Percentiles rank a stretch among this genome's conserved stretches.
phyloP scores from a whole-genome alignment of 169 alveolate species.

The Plasmodium billcollinsi region DNA sequence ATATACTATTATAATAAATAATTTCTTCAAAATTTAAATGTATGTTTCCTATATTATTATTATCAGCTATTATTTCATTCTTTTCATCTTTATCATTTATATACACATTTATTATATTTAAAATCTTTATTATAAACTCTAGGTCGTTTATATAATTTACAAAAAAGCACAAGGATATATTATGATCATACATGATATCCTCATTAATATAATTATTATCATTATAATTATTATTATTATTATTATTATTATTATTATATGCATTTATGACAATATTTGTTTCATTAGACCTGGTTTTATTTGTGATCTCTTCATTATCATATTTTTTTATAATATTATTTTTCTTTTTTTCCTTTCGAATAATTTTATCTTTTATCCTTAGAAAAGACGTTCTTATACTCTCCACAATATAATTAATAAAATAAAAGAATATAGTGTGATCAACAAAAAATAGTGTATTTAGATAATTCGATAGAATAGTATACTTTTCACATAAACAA shows the following conservation, averaged over 20 bases:
- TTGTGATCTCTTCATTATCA: background rate
- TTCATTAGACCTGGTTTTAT: background rate
- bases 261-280: background rate
- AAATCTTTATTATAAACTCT: slow-evolving; percentile 10
- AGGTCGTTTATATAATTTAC: slow-evolving; percentile 4
- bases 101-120: background rate
- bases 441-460: background rate
- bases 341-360: background rate
- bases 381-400: slow-evolving; percentile 1
- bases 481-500: slow-evolving; percentile 33
- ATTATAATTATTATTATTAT: background rate
- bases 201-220: background rate
- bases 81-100: slow-evolving; percentile 1
- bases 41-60: background rate
- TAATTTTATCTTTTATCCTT: background rate
- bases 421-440: slow-evolving; percentile 12
- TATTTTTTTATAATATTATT: background rate
- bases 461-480: slow-evolving; percentile 8
- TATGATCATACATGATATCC: background rate
- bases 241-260: background rate
- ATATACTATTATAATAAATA: slow-evolving; percentile 21
- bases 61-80: background rate
- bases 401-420: slow-evolving; percentile 1
- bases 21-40: slow-evolving; percentile 39
- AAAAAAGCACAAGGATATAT: background rate